phyloP scores from a whole-genome alignment of 2,329 filamentous ascomycete genomes.

The Alternaria sp. region DNA sequence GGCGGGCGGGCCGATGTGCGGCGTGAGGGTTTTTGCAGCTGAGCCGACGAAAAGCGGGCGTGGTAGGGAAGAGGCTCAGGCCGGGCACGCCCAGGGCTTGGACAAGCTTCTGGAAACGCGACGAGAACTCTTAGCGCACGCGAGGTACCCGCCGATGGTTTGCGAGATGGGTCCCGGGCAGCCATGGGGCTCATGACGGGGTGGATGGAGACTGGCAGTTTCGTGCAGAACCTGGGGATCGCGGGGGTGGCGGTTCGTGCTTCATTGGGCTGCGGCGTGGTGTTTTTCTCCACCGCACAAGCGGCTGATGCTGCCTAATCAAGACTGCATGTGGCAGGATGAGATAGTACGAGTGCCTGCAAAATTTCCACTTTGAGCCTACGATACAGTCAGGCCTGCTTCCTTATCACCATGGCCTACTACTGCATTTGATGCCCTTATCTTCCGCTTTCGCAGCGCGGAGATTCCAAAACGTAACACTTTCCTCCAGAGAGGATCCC shows the following conservation, averaged over 20 bases:
- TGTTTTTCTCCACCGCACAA: background rate
- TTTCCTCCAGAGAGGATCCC: background rate
- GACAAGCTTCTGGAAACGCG: slow-evolving; percentile 24
- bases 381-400: background rate
- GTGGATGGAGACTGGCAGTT: slow-evolving; percentile 3
- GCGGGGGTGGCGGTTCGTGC: slow-evolving; percentile 1
- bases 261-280: background rate
- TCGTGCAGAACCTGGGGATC: slow-evolving; percentile 6
- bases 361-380: background rate
- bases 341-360: background rate
- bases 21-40: slow-evolving; percentile 8
- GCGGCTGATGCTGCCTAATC: background rate
- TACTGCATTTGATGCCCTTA: slow-evolving; percentile 8
- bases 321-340: background rate
- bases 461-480: slow-evolving; percentile 17
- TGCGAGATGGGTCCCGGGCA: slow-evolving; percentile 18
- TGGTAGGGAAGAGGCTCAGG: slow-evolving; percentile 27
- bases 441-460: slow-evolving; percentile 6
- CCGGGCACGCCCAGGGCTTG: slow-evolving; percentile 14
- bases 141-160: slow-evolving; percentile 20
- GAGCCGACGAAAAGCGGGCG: slow-evolving; percentile 32
- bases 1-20: slow-evolving; percentile 15
- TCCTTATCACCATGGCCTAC: slow-evolving; percentile 4
- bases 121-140: slow-evolving; percentile 17
- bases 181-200: slow-evolving; percentile 6